Evolutionary conservation across 129 eudicot species (phyloP).

Genomic region (Flaveria brownii): DNA sequence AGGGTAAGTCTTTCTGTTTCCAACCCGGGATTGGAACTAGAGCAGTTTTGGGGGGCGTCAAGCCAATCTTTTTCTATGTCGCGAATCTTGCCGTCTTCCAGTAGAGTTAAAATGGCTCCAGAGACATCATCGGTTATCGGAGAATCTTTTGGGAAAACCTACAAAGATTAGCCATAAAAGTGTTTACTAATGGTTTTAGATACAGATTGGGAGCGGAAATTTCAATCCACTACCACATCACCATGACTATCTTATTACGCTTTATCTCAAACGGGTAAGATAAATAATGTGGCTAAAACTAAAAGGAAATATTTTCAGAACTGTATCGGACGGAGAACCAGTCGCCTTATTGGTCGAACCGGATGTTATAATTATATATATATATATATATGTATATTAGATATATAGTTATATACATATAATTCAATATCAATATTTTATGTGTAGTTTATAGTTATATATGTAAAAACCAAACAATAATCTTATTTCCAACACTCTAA

Average conservation of each 20-base stretch:
- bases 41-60: constrained; percentile 29
- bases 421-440: no score
- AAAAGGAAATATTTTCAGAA: no score
- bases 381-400: no score
- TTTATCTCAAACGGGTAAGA: neutral
- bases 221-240: neutral
- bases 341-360: no score
- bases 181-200: neutral
- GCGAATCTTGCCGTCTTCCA: constrained; percentile 41
- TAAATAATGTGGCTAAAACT: neutral
- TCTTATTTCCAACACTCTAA: no score
- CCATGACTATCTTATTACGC: neutral
- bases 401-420: no score
- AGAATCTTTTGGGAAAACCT: constrained; percentile 62
- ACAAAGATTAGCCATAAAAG: constrained; percentile 12
- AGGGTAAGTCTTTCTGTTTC: constrained; percentile 42
- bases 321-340: no score
- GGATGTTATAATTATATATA: no score
- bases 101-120: constrained; percentile 44
- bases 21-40: constrained; percentile 21
- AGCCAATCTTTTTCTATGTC: constrained; percentile 42
- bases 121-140: constrained; percentile 55
- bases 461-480: no score
- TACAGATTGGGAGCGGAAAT: no score
- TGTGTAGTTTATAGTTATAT: no score